Conservation (phyloP, 2,329 filamentous ascomycete species). For the Fonsecaea nubica region DNA sequence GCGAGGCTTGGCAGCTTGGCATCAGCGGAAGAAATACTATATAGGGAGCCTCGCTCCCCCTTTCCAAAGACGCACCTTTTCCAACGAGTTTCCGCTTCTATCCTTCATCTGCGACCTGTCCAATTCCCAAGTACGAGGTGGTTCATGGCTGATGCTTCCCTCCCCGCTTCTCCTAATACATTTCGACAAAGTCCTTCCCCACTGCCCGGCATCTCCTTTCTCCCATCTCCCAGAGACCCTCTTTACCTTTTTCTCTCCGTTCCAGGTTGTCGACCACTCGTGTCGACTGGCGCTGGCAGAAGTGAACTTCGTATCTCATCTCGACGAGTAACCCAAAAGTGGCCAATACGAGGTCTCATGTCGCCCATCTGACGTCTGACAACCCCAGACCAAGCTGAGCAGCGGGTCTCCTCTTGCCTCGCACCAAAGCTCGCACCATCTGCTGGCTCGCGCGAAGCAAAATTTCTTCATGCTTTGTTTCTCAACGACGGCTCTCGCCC, state of each 20-base stretch:
- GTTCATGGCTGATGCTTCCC: not conserved
- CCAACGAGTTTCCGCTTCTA: slow-evolving; percentile 13
- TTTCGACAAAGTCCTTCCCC: not conserved
- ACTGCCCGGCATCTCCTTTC: not conserved
- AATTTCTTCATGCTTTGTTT: not conserved
- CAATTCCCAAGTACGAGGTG: not conserved
- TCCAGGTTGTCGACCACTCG: not conserved
- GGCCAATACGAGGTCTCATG: not conserved
- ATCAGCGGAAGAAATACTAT: not conserved
- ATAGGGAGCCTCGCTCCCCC: slow-evolving; percentile 12
- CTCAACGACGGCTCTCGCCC: not conserved
- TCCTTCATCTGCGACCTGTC: not conserved
- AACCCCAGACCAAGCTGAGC: not conserved
- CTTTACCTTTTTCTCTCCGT: not conserved
- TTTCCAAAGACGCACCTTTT: slow-evolving; percentile 13
- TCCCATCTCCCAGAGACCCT: not conserved
- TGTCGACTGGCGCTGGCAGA: not conserved
- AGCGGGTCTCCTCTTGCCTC: not conserved
- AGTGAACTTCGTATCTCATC: not conserved
- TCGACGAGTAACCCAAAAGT: not conserved
- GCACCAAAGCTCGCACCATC: not conserved
- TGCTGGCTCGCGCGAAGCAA: not conserved
- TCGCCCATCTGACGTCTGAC: not conserved
- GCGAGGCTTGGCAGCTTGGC: not conserved
- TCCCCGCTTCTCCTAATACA: not conserved